Percentiles rank a stretch among this genome's conserved stretches.
Evolutionary conservation across 345 rosid genomes (phyloP).

Genomic region (Crucihimalaya himalaica): DNA sequence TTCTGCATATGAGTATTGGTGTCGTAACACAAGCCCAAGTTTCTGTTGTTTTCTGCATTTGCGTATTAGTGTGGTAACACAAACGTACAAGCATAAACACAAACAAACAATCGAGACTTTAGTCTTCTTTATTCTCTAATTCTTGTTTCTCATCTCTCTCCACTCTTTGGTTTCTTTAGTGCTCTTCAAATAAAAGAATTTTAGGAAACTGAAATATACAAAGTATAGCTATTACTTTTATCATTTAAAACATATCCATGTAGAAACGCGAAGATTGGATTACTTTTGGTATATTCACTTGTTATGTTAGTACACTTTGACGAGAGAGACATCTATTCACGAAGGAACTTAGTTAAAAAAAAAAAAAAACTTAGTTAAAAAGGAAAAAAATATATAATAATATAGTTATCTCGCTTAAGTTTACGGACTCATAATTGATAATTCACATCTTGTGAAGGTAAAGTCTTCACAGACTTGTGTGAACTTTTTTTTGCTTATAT

Average conservation of each 20-base stretch:
- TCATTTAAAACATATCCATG: background rate
- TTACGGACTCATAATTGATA: background rate
- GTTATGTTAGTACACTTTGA: background rate
- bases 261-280: background rate
- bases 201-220: background rate
- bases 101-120: background rate
- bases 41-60: background rate
- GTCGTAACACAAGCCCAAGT: background rate
- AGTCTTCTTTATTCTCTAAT: background rate
- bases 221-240: background rate
- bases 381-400: background rate
- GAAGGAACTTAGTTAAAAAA: background rate
- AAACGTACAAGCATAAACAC: background rate
- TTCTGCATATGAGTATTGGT: background rate
- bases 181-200: background rate
- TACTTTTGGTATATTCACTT: background rate
- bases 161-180: background rate
- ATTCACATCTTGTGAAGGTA: conserved; percentile 3
- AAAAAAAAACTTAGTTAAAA: background rate
- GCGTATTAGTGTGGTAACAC: background rate
- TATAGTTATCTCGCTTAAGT: background rate
- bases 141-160: background rate
- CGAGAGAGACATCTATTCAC: background rate
- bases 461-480: background rate
- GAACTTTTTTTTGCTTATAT: background rate